Evolutionary conservation across 164 flowering plant genomes (phyloP), one percentile per base, ranked within the genome.

Genomic region (Protea cynaroides): DNA sequence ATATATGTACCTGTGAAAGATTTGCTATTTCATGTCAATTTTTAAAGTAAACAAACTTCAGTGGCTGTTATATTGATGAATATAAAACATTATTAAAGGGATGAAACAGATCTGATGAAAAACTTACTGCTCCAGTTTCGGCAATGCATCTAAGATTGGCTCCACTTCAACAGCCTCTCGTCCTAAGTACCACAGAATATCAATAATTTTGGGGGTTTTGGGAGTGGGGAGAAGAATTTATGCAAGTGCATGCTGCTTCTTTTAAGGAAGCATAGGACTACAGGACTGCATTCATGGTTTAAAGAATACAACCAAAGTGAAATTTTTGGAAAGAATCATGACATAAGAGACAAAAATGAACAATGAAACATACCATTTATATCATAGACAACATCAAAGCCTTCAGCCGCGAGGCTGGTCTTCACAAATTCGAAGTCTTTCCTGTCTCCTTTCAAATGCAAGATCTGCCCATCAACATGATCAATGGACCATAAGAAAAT

Each of bases 371-470:
- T 69, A 89, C 99, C 99, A 65, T 94, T 91, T 52, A 91, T 94
- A 62, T 94, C 99, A 50, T 94, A 94, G 36, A 94, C 99, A 52
- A 89, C 90, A 74, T 94, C 95, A 63, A 78, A 94, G 68, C 96
- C 95, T 82, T 87, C 84, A 59, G 95, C 91, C 19, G 99, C 62
- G 23, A 94, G 93, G 71, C 92, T 89, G 44, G 81, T 77, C 72
- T 83, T 91, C 61, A 94, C 97, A 63, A 89, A 91, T 0, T 91
- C 96, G 47, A 67, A 89, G 76, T 94, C 99, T 75, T 81, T 84
- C 61, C 99, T 81, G 74, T 94, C 97, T 72, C 99, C 99, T 86
- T 94, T 94, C 85, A 94, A 78, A 79, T 91, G 99, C 83, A 83
- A 76, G 54, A 94, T 82, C 99, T 94, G 65, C n/a, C 34, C 14